Percentiles rank a stretch among this genome's conserved stretches.
phyloP scores from a whole-genome alignment of 1,139 yeast genomes.

The Debaryomyces fabryi region DNA sequence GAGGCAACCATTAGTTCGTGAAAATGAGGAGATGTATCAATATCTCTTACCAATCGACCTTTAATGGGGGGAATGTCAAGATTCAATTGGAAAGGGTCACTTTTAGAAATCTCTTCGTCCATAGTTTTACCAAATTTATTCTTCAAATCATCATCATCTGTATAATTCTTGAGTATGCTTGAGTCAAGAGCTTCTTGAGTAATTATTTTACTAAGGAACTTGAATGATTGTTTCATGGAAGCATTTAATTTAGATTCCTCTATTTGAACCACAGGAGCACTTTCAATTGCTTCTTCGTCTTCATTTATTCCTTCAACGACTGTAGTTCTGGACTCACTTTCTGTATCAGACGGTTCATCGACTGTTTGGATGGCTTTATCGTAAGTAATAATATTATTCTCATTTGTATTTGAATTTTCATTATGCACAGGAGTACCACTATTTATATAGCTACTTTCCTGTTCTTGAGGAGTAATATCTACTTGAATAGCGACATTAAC shows the following conservation, averaged over 20 bases:
- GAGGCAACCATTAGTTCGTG: slow-evolving; percentile 46
- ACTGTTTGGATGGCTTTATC: slow-evolving; percentile 35
- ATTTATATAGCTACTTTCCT: not conserved
- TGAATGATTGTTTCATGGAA: slow-evolving; percentile 22
- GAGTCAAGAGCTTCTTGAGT: slow-evolving; percentile 15
- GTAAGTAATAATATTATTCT: slow-evolving; percentile 25
- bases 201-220: slow-evolving; percentile 18
- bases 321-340: not conserved
- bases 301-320: not conserved
- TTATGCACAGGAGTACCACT: not conserved
- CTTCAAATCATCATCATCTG: slow-evolving; percentile 8
- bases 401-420: not conserved
- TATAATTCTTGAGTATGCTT: slow-evolving; percentile 15
- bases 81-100: slow-evolving; percentile 4
- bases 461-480: slow-evolving; percentile 13
- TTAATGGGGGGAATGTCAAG: slow-evolving; percentile 1
- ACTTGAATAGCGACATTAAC: slow-evolving; percentile 34
- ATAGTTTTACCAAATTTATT: not conserved
- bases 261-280: not conserved
- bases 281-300: not conserved
- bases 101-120: not conserved
- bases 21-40: slow-evolving; percentile 45
- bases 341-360: not conserved
- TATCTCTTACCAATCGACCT: slow-evolving; percentile 33
- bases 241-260: slow-evolving; percentile 13